A percentile compares a stretch with the other conserved stretches of the same genome.
Evolutionary conservation across 192 early-diverging fungal genomes (phyloP).

Genomic region (Coemansia sp.): DNA sequence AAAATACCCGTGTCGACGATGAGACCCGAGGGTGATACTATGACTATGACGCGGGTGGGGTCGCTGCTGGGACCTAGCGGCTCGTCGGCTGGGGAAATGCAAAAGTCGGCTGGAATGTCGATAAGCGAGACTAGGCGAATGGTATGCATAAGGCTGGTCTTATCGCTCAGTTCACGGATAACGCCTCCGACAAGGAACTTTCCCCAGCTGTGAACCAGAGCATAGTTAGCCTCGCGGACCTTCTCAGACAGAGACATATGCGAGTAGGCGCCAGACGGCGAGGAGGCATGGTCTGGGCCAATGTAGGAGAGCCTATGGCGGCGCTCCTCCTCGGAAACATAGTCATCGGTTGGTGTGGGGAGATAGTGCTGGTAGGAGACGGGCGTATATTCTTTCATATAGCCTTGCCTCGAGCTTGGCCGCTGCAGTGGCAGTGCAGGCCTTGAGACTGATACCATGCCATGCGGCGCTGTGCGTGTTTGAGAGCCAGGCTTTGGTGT

Average conservation of each 20-base stretch:
- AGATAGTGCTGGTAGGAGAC: background rate
- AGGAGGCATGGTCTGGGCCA: slow-evolving; percentile 18
- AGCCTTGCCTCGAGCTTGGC: background rate
- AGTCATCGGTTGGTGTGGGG: slow-evolving; percentile 21
- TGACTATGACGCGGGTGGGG: slow-evolving; percentile 37
- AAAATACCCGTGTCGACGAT: slow-evolving; percentile 44
- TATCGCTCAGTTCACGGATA: slow-evolving; percentile 29
- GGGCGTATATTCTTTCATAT: background rate
- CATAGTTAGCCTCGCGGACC: slow-evolving; percentile 40
- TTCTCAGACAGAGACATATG: slow-evolving; percentile 35
- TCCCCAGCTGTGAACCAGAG: slow-evolving; percentile 49
- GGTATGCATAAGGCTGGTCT: background rate
- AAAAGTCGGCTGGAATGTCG: slow-evolving; percentile 45
- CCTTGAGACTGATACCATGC: background rate
- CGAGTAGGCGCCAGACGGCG: slow-evolving; percentile 22
- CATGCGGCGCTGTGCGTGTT: slow-evolving; percentile 6
- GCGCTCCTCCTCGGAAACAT: slow-evolving; percentile 3
- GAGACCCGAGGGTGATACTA: slow-evolving; percentile 32
- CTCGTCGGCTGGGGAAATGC: slow-evolving; percentile 49
- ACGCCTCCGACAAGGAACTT: slow-evolving; percentile 29
- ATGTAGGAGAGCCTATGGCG: slow-evolving; percentile 10
- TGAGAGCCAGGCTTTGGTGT: slow-evolving; percentile 7
- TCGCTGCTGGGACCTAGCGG: slow-evolving; percentile 45
- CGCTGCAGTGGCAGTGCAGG: slow-evolving; percentile 5
- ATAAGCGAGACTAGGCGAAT: slow-evolving; percentile 29